A percentile compares a stretch with the other conserved stretches of the same genome.
Conservation (phyloP, 495 filamentous ascomycete genomes). For the Halenospora varia region DNA sequence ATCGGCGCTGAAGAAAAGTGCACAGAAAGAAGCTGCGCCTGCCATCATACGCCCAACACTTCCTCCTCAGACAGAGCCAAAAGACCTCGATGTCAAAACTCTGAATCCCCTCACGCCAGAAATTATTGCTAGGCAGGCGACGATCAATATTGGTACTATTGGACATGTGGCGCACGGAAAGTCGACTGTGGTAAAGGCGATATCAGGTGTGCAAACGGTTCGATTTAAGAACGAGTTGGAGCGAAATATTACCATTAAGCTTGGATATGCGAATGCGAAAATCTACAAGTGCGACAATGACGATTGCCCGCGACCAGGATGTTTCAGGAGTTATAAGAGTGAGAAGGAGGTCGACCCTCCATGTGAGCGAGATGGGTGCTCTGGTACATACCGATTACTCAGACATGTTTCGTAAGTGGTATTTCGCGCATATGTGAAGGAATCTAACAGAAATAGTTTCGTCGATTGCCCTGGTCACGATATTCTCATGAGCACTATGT, state of each 20-base stretch:
- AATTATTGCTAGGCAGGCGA: conserved; percentile 95
- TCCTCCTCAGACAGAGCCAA: conserved; percentile 87
- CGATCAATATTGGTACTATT: conserved; percentile 98
- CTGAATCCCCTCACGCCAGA: conserved; percentile 87
- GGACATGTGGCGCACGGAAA: conserved; percentile 99
- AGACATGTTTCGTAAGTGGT: conserved; percentile 82
- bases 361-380: conserved; percentile 90
- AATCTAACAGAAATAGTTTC: conserved; percentile 50
- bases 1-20: conserved; percentile 40
- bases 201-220: conserved; percentile 97
- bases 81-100: conserved; percentile 70
- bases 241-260: conserved; percentile 98
- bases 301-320: conserved; percentile 87
- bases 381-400: conserved; percentile 75
- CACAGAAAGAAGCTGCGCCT: conserved; percentile 31
- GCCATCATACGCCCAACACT: conserved; percentile 49
- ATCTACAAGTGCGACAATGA: conserved; percentile 97
- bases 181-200: conserved; percentile 97
- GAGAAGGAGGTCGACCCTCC: conserved; percentile 96
- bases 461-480: conserved; percentile 99
- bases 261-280: conserved; percentile 98
- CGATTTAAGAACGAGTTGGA: conserved; percentile 99
- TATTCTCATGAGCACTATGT: conserved; percentile 99
- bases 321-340: conserved; percentile 96
- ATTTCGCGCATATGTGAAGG: background rate